Evolutionary conservation across 345 rosid genomes (phyloP), one percentile per base, ranked within the genome.

Genomic region (Noccaea bulbosa): DNA sequence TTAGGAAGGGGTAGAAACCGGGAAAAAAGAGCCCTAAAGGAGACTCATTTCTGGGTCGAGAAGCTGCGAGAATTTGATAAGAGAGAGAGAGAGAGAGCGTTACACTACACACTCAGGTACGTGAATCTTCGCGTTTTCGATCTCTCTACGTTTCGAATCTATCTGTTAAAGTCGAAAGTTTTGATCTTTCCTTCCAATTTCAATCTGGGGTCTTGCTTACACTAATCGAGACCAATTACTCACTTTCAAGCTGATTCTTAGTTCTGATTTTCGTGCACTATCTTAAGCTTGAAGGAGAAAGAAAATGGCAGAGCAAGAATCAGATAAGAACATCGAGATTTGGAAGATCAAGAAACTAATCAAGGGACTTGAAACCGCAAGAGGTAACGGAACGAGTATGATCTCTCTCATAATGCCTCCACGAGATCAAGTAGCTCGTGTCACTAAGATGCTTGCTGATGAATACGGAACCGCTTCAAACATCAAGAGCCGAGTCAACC

Each of bases 391-490:
- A 11, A 89, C 94, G 22, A 92, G 96, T 81, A 89, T 92, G 98
- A 89, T 92, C 77, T 92, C 98, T 33, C 94, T 92, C 58, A 92
- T 92, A 14, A 89, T 92, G 94, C 98, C 96, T 45, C 96, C 98
- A 11, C 81, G 89, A 35, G 94, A 92, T 84, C 98, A 89, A 51
- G 81, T 92, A 7, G 75, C 94, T 56, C 84, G 96, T 60, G 98
- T 92, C 63, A 87, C 96, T 2, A 92, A 92, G 87, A 92, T 92
- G 98, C 83, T 92, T 32, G 90, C 96, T 43, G 94, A 92, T 79
- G 98, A 92, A 78, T 92, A 80, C 70, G 92, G 94, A 70, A 92
- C 96, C 35, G 96, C 98, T 33, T 89, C 98, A 15, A 89, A 92
- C 85, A 92, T 92, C 67, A 92, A 92, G 76, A 87, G 94, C 68